A percentile compares a stretch with the other conserved stretches of the same genome.
phyloP scores from a whole-genome alignment of 2,329 filamentous ascomycete genomes.

The Calonectria pseudoreteaudii region DNA sequence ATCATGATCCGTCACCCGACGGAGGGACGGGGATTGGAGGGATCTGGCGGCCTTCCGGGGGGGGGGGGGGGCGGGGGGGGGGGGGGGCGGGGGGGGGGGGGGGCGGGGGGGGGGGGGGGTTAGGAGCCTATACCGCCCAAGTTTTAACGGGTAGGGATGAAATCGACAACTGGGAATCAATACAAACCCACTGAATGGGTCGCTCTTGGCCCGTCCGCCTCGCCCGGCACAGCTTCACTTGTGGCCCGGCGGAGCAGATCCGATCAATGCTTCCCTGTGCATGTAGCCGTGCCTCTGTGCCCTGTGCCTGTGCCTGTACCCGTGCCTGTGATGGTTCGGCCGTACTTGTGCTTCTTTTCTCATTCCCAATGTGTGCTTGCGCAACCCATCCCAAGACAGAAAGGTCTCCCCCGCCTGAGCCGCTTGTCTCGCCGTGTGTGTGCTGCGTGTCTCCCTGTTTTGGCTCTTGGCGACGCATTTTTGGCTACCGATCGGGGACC shows the following conservation, averaged over 20 bases:
- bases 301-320: background rate
- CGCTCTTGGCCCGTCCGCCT: background rate
- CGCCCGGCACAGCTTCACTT: background rate
- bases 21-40: background rate
- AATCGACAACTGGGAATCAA: background rate
- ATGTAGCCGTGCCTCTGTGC: too few species aligned
- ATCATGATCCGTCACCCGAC: background rate
- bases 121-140: background rate
- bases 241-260: background rate
- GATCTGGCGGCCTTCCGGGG: background rate
- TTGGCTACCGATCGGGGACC: background rate
- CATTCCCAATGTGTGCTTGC: background rate
- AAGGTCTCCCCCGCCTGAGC: background rate
- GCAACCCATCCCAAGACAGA: background rate
- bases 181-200: background rate
- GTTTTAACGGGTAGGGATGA: constrained; percentile 2
- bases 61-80: background rate
- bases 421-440: background rate
- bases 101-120: background rate
- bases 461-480: background rate
- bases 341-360: background rate
- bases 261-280: background rate
- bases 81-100: background rate
- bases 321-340: background rate
- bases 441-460: background rate